Percentiles rank a stretch among this genome's conserved stretches.
Conservation (phyloP, 2,329 filamentous ascomycete genomes). For the Lizonia empirigonia region DNA sequence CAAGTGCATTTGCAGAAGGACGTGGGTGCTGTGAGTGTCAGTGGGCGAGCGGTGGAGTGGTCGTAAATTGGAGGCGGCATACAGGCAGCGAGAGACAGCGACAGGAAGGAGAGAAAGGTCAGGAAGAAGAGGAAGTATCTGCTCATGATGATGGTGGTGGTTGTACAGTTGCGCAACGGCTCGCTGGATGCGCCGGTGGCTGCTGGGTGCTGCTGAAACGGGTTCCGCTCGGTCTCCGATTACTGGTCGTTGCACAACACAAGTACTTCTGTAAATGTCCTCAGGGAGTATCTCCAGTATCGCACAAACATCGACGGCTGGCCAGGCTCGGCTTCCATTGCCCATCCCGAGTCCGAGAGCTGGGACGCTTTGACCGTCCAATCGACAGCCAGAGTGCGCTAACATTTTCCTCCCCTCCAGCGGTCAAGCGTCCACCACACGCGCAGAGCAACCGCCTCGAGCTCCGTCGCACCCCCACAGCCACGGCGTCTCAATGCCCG, state of each 20-base stretch:
- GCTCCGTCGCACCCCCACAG: slow-evolving; percentile 1
- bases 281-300: no score
- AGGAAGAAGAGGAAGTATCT: slow-evolving; percentile 31
- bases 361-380: slow-evolving; percentile 2
- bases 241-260: not conserved
- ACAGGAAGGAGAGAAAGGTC: slow-evolving; percentile 44
- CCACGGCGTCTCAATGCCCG: slow-evolving; percentile 42
- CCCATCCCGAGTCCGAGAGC: slow-evolving; percentile 5
- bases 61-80: slow-evolving; percentile 21
- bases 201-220: not conserved
- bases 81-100: slow-evolving; percentile 52
- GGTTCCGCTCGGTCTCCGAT: slow-evolving; percentile 7
- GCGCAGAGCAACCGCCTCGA: slow-evolving; percentile 4
- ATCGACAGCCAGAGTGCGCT: slow-evolving; percentile 30
- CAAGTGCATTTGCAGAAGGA: slow-evolving; percentile 77
- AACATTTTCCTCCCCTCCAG: slow-evolving; percentile 43
- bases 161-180: slow-evolving; percentile 15
- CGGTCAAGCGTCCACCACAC: slow-evolving; percentile 8
- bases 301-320: slow-evolving; percentile 2
- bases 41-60: not conserved
- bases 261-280: no score
- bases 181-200: slow-evolving; percentile 6
- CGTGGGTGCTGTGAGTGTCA: slow-evolving; percentile 53
- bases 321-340: slow-evolving; percentile 2
- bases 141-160: slow-evolving; percentile 23